phyloP scores from a whole-genome alignment of 2,329 filamentous ascomycete genomes.

The Cyanodermella asteris region DNA sequence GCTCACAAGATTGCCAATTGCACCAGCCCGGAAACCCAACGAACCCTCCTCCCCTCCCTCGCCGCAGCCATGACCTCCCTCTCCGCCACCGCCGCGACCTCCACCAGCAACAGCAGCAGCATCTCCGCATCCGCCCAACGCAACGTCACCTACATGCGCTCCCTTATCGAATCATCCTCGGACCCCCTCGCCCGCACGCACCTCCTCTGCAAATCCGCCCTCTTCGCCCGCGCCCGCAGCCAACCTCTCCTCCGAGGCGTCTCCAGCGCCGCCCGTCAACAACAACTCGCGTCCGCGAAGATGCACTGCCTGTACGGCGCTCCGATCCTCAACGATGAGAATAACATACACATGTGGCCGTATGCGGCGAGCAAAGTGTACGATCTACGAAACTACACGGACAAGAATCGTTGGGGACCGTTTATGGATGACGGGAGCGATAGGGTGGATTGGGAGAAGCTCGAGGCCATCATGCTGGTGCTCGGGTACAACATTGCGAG shows the following conservation, averaged over 20 bases:
- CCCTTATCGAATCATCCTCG: not conserved
- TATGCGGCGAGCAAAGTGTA: conserved; percentile 51
- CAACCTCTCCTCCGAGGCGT: conserved; percentile 5
- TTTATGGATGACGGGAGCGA: conserved; percentile 41
- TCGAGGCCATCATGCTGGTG: conserved; percentile 52
- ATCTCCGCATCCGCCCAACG: not conserved
- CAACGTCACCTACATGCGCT: not conserved
- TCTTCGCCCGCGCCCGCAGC: not conserved
- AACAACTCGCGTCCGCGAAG: too few relatives aligned
- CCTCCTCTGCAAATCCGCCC: conserved; percentile 8
- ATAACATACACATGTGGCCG: conserved; percentile 22
- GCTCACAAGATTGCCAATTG: too few relatives aligned
- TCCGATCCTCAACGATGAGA: conserved; percentile 21
- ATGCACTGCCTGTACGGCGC: conserved; percentile 48
- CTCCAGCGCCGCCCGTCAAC: conserved; percentile 40
- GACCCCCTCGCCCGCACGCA: not conserved
- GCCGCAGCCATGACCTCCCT: too few relatives aligned
- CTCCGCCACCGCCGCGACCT: too few relatives aligned
- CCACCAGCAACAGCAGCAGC: conserved; percentile 3
- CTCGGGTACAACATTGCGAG: conserved; percentile 46
- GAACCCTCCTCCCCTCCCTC: too few relatives aligned
- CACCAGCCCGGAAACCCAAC: too few relatives aligned
- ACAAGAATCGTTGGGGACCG: conserved; percentile 44
- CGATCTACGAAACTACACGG: conserved; percentile 47
- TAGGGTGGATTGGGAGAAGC: conserved; percentile 56